Evolutionary conservation across 208 protist species (phyloP), one percentile per base, ranked within the genome.

Genomic region (Trypanosoma theileri): DNA sequence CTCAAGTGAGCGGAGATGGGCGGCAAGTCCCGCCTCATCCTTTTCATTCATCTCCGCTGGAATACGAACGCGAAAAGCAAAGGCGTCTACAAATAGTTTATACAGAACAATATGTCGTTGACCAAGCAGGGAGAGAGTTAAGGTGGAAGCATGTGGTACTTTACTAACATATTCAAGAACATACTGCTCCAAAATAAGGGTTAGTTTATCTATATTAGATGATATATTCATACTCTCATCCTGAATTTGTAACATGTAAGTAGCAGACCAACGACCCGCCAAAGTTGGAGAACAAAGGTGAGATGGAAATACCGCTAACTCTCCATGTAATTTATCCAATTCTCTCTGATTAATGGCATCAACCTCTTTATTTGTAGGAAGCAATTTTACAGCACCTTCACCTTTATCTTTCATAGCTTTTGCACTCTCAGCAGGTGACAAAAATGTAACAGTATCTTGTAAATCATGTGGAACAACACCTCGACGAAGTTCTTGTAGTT

Each of bases 361-460:
- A 10, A 94, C 91, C 51, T 94, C 71, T 17, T 48, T 44, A 59
- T 96, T 96, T 7, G 91, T 96, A 2, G 91, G 88, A n/a, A 96
- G 77, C 0, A 96, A 69, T 53, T 88, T 91, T 51, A 96, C 85
- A 14, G 86, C 84, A 12, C 72, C 81, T 16, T 59, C 59, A 6
- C 52, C 68, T 35, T 42, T 50, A 7, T 28, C 42, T 28, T 57
- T 51, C 24, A 68, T 44, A 12, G 28, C 35, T 13, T 58, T 50
- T 16, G 52, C 60, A 22, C 19, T 59, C 17, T 68, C 59, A 17
- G 8, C 22, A 22, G 69, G 64, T 7, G 80, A 77, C 16, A 84
- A 26, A 46, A 92, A 81, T 26, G 59, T 75, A 12, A 96, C 73
- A 0, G 85, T 89, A n/a, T 92, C 73, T 4, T 73, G 65, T 21